phyloP scores from a whole-genome alignment of 2,329 filamentous ascomycete genomes.

The Claviceps pazoutovae region DNA sequence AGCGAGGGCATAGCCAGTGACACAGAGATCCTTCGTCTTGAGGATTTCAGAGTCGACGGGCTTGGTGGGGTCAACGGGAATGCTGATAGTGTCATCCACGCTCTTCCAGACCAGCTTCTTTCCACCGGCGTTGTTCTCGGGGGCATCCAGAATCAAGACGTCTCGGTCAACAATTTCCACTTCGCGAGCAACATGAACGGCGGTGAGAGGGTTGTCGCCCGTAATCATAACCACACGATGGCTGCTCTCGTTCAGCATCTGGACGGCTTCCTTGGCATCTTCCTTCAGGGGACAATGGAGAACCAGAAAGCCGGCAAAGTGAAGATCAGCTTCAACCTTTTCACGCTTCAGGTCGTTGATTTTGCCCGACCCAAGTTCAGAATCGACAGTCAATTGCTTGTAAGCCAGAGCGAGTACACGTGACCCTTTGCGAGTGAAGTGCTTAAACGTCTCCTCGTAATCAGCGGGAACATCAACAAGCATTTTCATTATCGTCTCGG shows the following conservation, averaged over 20 bases:
- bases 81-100: conserved; percentile 77
- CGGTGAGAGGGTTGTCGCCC: conserved; percentile 92
- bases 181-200: conserved; percentile 85
- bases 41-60: conserved; percentile 71
- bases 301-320: conserved; percentile 90
- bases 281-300: conserved; percentile 93
- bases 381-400: conserved; percentile 73
- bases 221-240: conserved; percentile 99
- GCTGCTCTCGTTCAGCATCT: conserved; percentile 97
- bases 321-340: conserved; percentile 69
- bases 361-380: conserved; percentile 66
- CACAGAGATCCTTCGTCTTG: conserved; percentile 77
- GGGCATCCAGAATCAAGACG: conserved; percentile 85
- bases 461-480: conserved; percentile 66
- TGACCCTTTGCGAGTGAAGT: conserved; percentile 90
- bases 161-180: conserved; percentile 97
- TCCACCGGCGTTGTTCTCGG: conserved; percentile 72
- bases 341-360: conserved; percentile 94
- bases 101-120: conserved; percentile 86
- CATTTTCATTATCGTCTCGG: conserved; percentile 94
- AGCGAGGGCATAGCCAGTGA: conserved; percentile 84
- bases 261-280: conserved; percentile 83
- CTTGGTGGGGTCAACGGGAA: conserved; percentile 71
- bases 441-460: conserved; percentile 97
- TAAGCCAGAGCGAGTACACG: conserved; percentile 88